Evolutionary conservation across 306 rosid genomes (phyloP), one percentile per base, ranked within the genome.

Genomic region (Oemleria cerasiformis): DNA sequence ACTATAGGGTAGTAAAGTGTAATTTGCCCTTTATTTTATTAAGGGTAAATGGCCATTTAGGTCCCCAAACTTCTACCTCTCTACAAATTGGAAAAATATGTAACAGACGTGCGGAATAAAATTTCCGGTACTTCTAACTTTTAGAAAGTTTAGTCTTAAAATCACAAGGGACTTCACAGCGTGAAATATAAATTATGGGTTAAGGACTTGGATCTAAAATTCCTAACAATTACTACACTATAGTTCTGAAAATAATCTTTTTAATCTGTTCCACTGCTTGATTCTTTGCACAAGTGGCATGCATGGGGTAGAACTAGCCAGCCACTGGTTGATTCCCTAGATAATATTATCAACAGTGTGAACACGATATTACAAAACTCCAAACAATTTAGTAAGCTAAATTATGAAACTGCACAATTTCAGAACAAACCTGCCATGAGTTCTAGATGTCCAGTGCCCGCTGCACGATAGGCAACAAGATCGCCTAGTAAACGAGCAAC

Each of bases 401-500:
- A 49, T 42, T 39, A 45, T n/a, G 23, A 39, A 76, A 57, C 50
- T 8, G 41, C 50, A 65, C 2, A 74, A 80, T 49, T 71, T 45
- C 20, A 51, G 50, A 86, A 71, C 60, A 80, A 65, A 90, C 98
- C 98, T 88, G 98, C 98, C 86, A 92, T 79, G 76, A 92, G 86
- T 80, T 90, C 95, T 79, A 92, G 58, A 81, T 92, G 96, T 45
- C 98, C 91, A 17, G 96, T 92, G 74, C 96, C 96, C 9, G 96
- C 83, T 51, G 98, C 92, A 51, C 96, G 98, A 78, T 92, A 92
- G 65, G 98, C 90, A 79, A 92, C 98, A 43, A 92, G 91, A 65
- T 92, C 98, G 17, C 96, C 96, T 61, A 92, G 69, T 54, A 92
- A 78, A 39, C 86, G 87, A 45, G 98, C 98, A 50, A 92, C 96